Conservation (phyloP, 164 flowering plant genomes). For the Dillenia turbinata region DNA sequence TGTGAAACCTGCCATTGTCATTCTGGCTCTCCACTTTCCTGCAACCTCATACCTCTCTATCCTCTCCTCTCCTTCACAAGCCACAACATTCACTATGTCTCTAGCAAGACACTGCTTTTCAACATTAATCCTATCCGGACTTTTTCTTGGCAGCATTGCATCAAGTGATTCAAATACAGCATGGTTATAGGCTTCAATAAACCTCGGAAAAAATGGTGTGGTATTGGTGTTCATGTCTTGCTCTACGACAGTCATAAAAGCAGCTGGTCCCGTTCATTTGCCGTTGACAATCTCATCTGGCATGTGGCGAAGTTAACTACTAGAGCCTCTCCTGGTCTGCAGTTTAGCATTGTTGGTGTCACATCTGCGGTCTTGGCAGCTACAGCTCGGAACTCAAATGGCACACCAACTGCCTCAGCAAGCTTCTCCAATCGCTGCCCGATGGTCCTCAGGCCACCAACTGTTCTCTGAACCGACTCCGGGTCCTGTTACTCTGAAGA, state of each 20-base stretch:
- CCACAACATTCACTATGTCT: constrained; percentile 28
- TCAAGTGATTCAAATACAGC: constrained; percentile 33
- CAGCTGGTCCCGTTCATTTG: constrained; percentile 24
- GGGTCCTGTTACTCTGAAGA: constrained; percentile 25
- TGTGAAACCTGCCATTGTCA: constrained; percentile 27
- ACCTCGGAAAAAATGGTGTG: constrained; percentile 22
- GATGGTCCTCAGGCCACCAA: constrained; percentile 15
- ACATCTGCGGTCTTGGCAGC: constrained; percentile 16
- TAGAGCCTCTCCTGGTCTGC: constrained; percentile 23
- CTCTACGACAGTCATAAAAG: constrained; percentile 24
- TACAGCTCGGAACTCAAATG: constrained; percentile 23
- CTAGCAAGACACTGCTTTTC: constrained; percentile 29
- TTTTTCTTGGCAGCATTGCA: constrained; percentile 16
- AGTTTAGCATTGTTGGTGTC: constrained; percentile 14
- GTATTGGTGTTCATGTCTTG: constrained; percentile 31
- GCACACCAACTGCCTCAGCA: constrained; percentile 15
- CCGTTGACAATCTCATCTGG: constrained; percentile 24
- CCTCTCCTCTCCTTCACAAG: constrained; percentile 30
- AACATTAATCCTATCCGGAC: constrained; percentile 19
- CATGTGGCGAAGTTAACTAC: constrained; percentile 28
- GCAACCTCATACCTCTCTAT: constrained; percentile 26
- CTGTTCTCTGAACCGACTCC: constrained; percentile 15
- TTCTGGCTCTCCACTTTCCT: constrained; percentile 29
- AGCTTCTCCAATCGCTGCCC: constrained; percentile 14
- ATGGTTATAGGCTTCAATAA: constrained; percentile 18